A percentile compares a stretch with the other conserved stretches of the same genome.
Evolutionary conservation across 129 eudicot species (phyloP).

Genomic region (sunflower (Helianthus annuus)): DNA sequence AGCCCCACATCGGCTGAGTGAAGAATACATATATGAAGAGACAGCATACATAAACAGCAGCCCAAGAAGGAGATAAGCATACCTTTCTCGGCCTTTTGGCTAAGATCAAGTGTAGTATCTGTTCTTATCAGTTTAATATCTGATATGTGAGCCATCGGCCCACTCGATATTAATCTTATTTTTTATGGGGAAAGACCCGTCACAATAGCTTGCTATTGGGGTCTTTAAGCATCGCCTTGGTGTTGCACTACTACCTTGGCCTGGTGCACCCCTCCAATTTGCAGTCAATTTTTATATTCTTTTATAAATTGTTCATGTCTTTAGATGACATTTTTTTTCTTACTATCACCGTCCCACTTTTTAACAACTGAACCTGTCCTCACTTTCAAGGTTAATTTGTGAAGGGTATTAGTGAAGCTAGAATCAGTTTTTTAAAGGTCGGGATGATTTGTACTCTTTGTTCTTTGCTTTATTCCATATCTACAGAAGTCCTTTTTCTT

Average conservation of each 20-base stretch:
- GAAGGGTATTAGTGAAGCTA: too few species aligned
- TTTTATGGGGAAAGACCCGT: slow-evolving; percentile 15
- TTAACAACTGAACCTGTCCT: too few species aligned
- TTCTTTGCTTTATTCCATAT: too few species aligned
- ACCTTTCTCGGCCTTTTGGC: slow-evolving; percentile 97
- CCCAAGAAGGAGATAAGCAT: slow-evolving; percentile 23
- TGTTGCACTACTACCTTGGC: slow-evolving; percentile 23
- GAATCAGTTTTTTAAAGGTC: too few species aligned
- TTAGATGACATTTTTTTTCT: too few species aligned
- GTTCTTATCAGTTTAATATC: slow-evolving; percentile 59
- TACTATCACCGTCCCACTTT: too few species aligned
- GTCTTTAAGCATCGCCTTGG: slow-evolving; percentile 17
- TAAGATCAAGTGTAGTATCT: slow-evolving; percentile 93
- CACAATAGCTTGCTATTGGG: slow-evolving; percentile 27
- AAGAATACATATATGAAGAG: not conserved
- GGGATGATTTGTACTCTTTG: too few species aligned
- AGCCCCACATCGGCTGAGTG: not conserved
- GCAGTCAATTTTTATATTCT: too few species aligned
- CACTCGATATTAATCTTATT: slow-evolving; percentile 31
- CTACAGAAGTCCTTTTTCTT: too few species aligned
- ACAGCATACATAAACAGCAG: not conserved
- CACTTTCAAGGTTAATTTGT: too few species aligned
- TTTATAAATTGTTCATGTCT: too few species aligned
- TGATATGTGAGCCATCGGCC: slow-evolving; percentile 30
- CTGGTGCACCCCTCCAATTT: slow-evolving; percentile 23